Conservation (phyloP, 192 early-diverging fungal genomes). For the Coemansia sp. region DNA sequence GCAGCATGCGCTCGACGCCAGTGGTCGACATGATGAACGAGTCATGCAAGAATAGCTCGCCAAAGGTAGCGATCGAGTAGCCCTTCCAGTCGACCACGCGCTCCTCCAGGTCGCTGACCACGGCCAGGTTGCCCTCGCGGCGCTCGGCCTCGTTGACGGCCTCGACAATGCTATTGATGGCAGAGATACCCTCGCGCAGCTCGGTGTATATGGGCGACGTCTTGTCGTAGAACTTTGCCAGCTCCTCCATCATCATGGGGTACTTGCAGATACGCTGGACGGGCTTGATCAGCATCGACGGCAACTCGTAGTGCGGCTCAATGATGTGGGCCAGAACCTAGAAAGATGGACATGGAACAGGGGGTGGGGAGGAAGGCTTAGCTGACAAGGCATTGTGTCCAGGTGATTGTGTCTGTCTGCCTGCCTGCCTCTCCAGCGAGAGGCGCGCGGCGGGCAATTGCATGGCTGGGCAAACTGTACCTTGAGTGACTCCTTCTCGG, state of each 20-base stretch:
- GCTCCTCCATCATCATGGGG: conserved; percentile 67
- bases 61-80: conserved; percentile 68
- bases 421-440: too few species aligned
- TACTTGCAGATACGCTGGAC: conserved; percentile 98
- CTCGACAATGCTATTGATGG: conserved; percentile 82
- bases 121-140: conserved; percentile 77
- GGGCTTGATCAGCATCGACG: conserved; percentile 92
- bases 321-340: conserved; percentile 60
- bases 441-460: too few species aligned
- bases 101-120: conserved; percentile 72
- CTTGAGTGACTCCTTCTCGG: conserved; percentile 59
- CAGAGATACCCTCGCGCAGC: conserved; percentile 64
- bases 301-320: conserved; percentile 82
- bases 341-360: too few species aligned
- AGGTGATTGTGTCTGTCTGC: too few species aligned
- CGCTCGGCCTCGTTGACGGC: conserved; percentile 88
- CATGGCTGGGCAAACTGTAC: too few species aligned
- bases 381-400: too few species aligned
- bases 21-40: conserved; percentile 77
- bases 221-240: conserved; percentile 59
- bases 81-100: conserved; percentile 93
- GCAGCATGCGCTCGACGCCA: conserved; percentile 72
- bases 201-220: conserved; percentile 55
- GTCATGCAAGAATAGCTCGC: conserved; percentile 77
- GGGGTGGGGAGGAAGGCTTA: too few species aligned